phyloP scores from a whole-genome alignment of 2,329 filamentous ascomycete species.

The Ascochyta lentis region DNA sequence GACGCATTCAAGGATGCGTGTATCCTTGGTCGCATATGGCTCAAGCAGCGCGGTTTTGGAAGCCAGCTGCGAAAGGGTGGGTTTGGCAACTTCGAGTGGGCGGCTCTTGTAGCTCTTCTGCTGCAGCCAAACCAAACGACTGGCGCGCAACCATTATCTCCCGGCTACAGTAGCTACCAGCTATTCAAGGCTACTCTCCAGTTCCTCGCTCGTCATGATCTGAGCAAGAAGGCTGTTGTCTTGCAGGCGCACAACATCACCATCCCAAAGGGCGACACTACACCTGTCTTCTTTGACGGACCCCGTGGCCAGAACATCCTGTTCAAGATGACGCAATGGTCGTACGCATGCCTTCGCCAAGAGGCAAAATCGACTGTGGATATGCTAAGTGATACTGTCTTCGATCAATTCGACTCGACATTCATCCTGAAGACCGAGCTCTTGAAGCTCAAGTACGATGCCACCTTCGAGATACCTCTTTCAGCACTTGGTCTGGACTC shows the following conservation, averaged over 20 bases:
- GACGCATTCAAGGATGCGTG: conserved; percentile 82
- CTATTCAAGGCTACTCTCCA: conserved; percentile 95
- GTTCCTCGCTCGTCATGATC: conserved; percentile 76
- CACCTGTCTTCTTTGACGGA: conserved; percentile 80
- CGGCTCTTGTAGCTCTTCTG: conserved; percentile 77
- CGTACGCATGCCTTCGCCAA: conserved; percentile 73
- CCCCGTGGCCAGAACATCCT: conserved; percentile 78
- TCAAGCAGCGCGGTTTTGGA: conserved; percentile 83
- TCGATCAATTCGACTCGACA: conserved; percentile 82
- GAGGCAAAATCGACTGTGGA: conserved; percentile 77
- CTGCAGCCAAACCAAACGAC: conserved; percentile 78
- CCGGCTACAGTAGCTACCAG: conserved; percentile 87
- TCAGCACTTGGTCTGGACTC: conserved; percentile 37
- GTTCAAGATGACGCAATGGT: conserved; percentile 90
- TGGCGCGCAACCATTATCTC: conserved; percentile 74
- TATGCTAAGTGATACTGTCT: conserved; percentile 74
- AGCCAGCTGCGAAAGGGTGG: conserved; percentile 75
- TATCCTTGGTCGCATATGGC: conserved; percentile 84
- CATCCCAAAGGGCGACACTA: conserved; percentile 51
- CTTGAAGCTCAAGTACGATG: conserved; percentile 62
- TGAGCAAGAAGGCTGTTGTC: conserved; percentile 70
- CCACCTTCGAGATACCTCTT: conserved; percentile 53
- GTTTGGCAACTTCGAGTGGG: conserved; percentile 94
- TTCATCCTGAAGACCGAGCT: conserved; percentile 73
- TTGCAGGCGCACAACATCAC: conserved; percentile 50